A percentile compares a stretch with the other conserved stretches of the same genome.
Conservation (phyloP, 768 basidiomycete species). For the Amanita exitialis region DNA sequence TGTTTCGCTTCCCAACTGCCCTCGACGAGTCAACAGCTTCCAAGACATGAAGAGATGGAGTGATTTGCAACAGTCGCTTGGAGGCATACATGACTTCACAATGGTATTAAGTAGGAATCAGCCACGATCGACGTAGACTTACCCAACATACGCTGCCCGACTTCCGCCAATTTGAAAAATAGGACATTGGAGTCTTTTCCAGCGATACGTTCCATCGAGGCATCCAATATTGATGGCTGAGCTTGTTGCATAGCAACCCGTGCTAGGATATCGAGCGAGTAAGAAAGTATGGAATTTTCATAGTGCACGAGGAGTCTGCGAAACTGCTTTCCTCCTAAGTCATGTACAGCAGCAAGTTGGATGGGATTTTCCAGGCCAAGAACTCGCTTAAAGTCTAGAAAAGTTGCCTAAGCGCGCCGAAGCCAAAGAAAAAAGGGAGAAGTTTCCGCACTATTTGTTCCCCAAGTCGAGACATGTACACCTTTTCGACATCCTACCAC, state of each 20-base stretch:
- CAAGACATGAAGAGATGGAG: conserved; percentile 42
- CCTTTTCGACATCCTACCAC: conserved; percentile 61
- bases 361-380: conserved; percentile 39
- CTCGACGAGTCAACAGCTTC: conserved; percentile 41
- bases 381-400: conserved; percentile 47
- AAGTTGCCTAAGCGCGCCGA: background rate
- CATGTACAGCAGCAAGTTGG: conserved; percentile 47
- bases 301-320: conserved; percentile 62
- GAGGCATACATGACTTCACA: conserved; percentile 56
- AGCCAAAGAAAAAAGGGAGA: background rate
- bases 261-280: conserved; percentile 62
- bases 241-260: conserved; percentile 44
- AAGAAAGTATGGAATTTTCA: conserved; percentile 48
- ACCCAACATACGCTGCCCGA: conserved; percentile 51
- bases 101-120: background rate
- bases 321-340: conserved; percentile 29
- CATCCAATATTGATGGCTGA: conserved; percentile 34
- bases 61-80: conserved; percentile 51
- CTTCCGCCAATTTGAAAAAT: conserved; percentile 48
- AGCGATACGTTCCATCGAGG: conserved; percentile 53
- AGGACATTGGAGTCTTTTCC: conserved; percentile 42
- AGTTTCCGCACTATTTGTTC: conserved; percentile 38
- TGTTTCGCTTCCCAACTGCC: conserved; percentile 23
- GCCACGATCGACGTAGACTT: conserved; percentile 12
- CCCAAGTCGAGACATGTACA: conserved; percentile 51